Conservation (phyloP, 1,284 basidiomycete species). For the Filobasidium uniguttulatum region DNA sequence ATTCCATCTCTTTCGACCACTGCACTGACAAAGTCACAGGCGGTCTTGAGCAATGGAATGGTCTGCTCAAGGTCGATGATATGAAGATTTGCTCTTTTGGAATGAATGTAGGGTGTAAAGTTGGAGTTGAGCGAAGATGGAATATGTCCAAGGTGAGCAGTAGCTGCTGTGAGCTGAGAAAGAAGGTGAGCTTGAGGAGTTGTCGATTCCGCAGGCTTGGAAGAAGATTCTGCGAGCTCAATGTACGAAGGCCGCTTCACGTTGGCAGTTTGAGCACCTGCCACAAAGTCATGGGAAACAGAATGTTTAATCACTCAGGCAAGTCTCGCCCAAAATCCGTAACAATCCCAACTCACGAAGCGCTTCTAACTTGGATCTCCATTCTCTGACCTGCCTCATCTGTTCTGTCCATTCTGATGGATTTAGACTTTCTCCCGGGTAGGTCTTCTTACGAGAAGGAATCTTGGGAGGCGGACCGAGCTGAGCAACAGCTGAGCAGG, state of each 20-base stretch:
- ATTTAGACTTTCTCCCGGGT: constrained; percentile 16
- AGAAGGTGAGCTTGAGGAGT: constrained; percentile 54
- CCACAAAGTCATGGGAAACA: constrained; percentile 14
- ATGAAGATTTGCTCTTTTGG: constrained; percentile 73
- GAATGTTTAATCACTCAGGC: not conserved
- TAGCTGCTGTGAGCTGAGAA: constrained; percentile 79
- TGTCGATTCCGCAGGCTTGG: constrained; percentile 37
- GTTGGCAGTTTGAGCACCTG: constrained; percentile 13
- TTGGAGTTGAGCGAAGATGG: constrained; percentile 69
- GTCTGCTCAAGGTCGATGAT: constrained; percentile 95
- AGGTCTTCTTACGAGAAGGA: not conserved
- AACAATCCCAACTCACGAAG: constrained; percentile 20
- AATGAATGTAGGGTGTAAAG: constrained; percentile 88
- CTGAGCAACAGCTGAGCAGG: not conserved
- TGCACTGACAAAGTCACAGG: constrained; percentile 71
- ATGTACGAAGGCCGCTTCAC: constrained; percentile 14
- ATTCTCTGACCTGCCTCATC: constrained; percentile 27
- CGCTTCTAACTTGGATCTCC: constrained; percentile 22
- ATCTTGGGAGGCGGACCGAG: not conserved
- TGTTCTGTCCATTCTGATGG: constrained; percentile 31
- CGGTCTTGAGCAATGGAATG: constrained; percentile 76
- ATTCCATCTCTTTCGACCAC: constrained; percentile 70
- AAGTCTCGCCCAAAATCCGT: not conserved
- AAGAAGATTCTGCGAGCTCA: constrained; percentile 41
- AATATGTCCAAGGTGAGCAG: constrained; percentile 87